Base-by-base conservation (phyloP, 2,329 filamentous ascomycete genomes). In the Pseudopyricularia javanii region DNA sequence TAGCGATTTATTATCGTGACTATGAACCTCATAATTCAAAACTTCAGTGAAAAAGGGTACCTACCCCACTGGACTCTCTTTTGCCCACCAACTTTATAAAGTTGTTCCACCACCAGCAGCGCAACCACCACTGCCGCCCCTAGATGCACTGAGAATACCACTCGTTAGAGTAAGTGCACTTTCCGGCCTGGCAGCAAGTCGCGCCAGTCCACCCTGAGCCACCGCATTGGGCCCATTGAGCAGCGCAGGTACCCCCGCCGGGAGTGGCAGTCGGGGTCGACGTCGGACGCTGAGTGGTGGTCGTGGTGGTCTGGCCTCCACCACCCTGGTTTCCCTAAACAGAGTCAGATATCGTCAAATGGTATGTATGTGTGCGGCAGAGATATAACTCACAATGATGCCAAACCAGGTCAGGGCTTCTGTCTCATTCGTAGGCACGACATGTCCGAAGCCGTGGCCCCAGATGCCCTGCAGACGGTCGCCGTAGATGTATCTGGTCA, bases 401-500 rank as follows among this genome's bases (percentile, higher is more conserved):
- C 35, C 35, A 9, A 40, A 40, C 35, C 35, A 40, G 7, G 35
- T 40, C 35, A 40, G 35, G n/a, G 35, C 35, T 20, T 40, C 35
- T 15, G 35, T 40, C 35, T 40, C 35, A 17, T 40, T 40, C 1
- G 35, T 40, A 40, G 35, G 35, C 35, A 40, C 35, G 35, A 40
- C 35, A 17, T 40, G 35, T 40, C 35, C 35, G 7, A 40, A 4
- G n/a, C 35, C 35, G 35, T 40, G 35, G 3, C 35, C 35, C 35
- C 35, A 40, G n/a, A 40, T 40, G 2, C 35, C 35, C n/a, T 40
- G 35, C 35, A 40, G 35, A 15, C 35, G 3, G n/a, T 40, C 35
- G 0, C 68, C 68, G 43, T 70, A 71, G 0, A 64, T 61, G 26
- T 59, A 64, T 54, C 63, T 69, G 0, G 68, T 71, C 68, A 68